Evolutionary conservation across 2,329 filamentous ascomycete species (phyloP), one percentile per base, ranked within the genome.

Genomic region (Diaporthe nobilis): DNA sequence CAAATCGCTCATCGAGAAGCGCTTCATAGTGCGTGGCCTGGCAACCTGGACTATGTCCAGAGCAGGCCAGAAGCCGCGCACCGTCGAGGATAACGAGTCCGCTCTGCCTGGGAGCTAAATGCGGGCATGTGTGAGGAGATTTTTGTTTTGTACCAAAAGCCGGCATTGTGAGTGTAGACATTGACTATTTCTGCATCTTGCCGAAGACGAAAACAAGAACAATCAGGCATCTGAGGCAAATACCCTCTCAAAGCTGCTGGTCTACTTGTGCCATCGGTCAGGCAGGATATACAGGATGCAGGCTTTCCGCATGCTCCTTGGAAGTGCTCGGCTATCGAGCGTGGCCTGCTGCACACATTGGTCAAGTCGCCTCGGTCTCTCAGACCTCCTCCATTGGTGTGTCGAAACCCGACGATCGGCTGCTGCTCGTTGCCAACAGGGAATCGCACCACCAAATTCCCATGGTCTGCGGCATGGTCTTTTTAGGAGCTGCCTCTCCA

Each of bases 321-420:
- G 44, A 25, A 47, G 63, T 25, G 22, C 28, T 37, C 10, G 47
- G 9, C 65, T 55, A 12, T 25, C n/a, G 57, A n/a, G 51, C 22
- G n/a, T 31, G 31, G 28, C 12, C 49, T 53, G 65, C 37, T 25
- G 10, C 34, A 4, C 47, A 37, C 17, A 2, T 51, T 37, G 67
- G 28, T 3, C 15, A 55, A 39, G n/a, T 31, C 15, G 53, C 13
- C 7, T 31, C 53, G 28, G 17, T 34, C 9, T 58, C 31, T 58
- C 20, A 37, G 31, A 13, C 22, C 31, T 8, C 22, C 31, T 2
- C 51, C 25, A 28, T 55, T 55, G 51, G 51, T 61, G n/a, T 34
- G 15, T 34, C 47, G 15, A 37, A 61, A 17, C 34, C 57, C 60
- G 49, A 49, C 72, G 72, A 65, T 67, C 60, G 47, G 37, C 42